Conservation (phyloP, 2,329 filamentous ascomycete species). For the Rhynchosporium graminicola region DNA sequence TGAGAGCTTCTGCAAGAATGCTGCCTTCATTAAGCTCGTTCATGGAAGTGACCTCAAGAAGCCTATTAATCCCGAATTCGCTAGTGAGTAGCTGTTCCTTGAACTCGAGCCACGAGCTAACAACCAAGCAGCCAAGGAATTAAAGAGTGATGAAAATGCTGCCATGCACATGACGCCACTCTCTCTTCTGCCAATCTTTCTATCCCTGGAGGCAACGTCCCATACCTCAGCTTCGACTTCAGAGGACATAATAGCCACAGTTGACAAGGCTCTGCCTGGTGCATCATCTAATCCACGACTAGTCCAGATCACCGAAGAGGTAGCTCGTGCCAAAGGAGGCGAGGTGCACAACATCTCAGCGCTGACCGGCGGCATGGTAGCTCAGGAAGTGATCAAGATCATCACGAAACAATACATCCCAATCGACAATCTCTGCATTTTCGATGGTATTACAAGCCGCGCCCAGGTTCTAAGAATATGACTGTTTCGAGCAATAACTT, state of each 20-base stretch:
- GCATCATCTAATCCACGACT: slow-evolving; percentile 53
- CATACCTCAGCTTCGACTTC: slow-evolving; percentile 48
- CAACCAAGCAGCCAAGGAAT: slow-evolving; percentile 51
- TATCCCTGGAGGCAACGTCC: slow-evolving; percentile 61
- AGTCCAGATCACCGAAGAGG: slow-evolving; percentile 60
- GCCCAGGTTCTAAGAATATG: slow-evolving; percentile 38
- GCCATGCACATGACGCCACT: slow-evolving; percentile 41
- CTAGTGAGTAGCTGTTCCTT: slow-evolving; percentile 31
- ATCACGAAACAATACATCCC: slow-evolving; percentile 73
- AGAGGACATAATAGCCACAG: slow-evolving; percentile 54
- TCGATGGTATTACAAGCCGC: slow-evolving; percentile 60
- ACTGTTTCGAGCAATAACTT: slow-evolving; percentile 18
- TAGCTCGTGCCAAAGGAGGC: slow-evolving; percentile 74
- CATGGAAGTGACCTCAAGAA: slow-evolving; percentile 44
- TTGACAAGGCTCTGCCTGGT: slow-evolving; percentile 49
- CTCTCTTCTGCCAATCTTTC: slow-evolving; percentile 69
- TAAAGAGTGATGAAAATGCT: slow-evolving; percentile 55
- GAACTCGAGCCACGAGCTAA: slow-evolving; percentile 31
- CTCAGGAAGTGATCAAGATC: slow-evolving; percentile 96
- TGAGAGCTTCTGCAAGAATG: slow-evolving; percentile 93
- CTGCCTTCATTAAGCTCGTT: slow-evolving; percentile 87
- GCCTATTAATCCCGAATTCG: slow-evolving; percentile 32
- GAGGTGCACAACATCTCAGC: slow-evolving; percentile 94
- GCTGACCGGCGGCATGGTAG: slow-evolving; percentile 84
- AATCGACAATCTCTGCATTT: slow-evolving; percentile 70